These are phyloP conservation scores for Polysphondylium violaceum DNA, from an alignment of 78 protist genomes.

Conservation along the genomic window DNA sequence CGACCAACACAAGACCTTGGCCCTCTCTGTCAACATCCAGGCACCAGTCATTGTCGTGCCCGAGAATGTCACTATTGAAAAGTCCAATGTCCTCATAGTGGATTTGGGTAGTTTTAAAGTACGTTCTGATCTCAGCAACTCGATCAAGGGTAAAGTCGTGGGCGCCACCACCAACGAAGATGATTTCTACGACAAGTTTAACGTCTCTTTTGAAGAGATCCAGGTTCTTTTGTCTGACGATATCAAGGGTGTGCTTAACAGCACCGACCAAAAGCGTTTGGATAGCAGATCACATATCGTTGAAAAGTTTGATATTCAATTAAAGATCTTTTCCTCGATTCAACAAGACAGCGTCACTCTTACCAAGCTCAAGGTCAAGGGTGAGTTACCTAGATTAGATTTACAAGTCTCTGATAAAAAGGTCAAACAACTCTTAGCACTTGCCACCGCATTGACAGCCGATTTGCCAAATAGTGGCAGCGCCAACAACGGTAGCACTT, in stretches of 20 bases:
- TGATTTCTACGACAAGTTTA: constrained; percentile 72
- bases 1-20: constrained; percentile 67
- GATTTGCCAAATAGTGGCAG: constrained; percentile 8
- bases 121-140: constrained; percentile 13
- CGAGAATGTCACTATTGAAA: constrained; percentile 38
- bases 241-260: neutral
- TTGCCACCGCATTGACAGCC: constrained; percentile 6
- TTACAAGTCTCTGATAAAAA: constrained; percentile 42
- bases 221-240: constrained; percentile 50
- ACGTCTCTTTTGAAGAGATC: constrained; percentile 46
- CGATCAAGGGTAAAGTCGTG: constrained; percentile 45
- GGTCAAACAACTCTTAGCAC: constrained; percentile 16
- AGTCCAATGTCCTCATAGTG: constrained; percentile 1
- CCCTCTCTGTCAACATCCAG: constrained; percentile 44
- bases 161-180: constrained; percentile 1
- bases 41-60: constrained; percentile 75
- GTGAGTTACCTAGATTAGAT: constrained; percentile 50
- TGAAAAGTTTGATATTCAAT: constrained; percentile 51
- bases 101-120: constrained; percentile 78
- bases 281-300: constrained; percentile 7
- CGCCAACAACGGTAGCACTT: neutral
- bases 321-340: constrained; percentile 53
- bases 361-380: constrained; percentile 46
- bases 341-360: constrained; percentile 65
- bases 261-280: neutral